Base-by-base conservation (phyloP, 176 grass and related monocot genomes). In the Hordeum marinum region DNA sequence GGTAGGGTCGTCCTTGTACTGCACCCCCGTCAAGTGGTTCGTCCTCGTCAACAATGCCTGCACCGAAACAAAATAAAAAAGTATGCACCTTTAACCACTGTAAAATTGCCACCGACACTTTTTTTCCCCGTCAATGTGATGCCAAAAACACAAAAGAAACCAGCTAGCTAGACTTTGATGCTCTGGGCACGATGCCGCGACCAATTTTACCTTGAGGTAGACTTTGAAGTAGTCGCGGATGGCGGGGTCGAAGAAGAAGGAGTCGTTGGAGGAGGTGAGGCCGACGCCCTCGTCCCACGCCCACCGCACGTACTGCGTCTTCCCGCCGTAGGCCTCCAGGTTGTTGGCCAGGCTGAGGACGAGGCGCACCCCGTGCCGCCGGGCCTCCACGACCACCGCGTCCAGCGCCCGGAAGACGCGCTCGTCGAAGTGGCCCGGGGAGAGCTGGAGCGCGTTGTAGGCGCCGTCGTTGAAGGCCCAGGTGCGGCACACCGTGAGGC, bases 241-340 rank as follows among this genome's bases (percentile, higher is more conserved):
- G 75, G 94, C 82, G 3, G 94, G 91, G 52, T 99, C 94, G 68
- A 80, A 99, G 86, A 99, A 99, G 90, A 96, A 99, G 12, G 97
- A 96, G 35, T 99, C 97, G 78, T 96, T 99, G 46, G 97, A 99
- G 79, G 97, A 55, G 72, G 94, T 88, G 88, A 84, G 23, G 66
- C 94, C 79, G 78, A 99, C 81, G 48, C 97, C 97, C 79, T 99
- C 94, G 66, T 99, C 90, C 97, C 94, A 92, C 37, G 97, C 94
- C 97, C 97, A 99, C 91, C 86, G 87, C 82, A 96, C 97, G 71
- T 99, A 96, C 85, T 96, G 94, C 72, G 91, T 92, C 85, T 99
- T 99, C 35, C 97, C 97, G 59, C 97, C 97, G 79, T 90, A 99
- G 11, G 86, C 88, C 35, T 99, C 96, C 75, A 96, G 84, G 88